Conservation (phyloP, 371 early-diverging fungal genomes). For the Funneliformis caledonium region DNA sequence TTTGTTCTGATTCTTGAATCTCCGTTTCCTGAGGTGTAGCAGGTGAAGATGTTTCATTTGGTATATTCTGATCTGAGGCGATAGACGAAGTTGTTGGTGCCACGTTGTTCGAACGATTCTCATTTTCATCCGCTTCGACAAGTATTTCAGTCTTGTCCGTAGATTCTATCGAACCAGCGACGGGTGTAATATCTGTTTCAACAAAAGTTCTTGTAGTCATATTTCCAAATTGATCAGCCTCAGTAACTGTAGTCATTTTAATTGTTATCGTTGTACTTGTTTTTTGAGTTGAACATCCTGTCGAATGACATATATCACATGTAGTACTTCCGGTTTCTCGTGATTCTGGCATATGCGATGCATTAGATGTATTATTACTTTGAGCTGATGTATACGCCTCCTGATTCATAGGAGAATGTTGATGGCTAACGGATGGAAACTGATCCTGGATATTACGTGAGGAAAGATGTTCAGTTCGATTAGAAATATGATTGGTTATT, state of each 20-base stretch:
- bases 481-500: too few relatives aligned
- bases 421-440: background rate
- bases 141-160: background rate
- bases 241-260: background rate
- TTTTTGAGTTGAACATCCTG: background rate
- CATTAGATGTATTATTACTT: background rate
- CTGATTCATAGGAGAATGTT: background rate
- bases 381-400: background rate
- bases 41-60: background rate
- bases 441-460: too few relatives aligned
- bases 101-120: background rate
- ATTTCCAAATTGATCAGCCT: background rate
- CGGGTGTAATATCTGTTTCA: background rate
- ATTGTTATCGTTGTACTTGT: background rate
- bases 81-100: background rate
- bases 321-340: background rate
- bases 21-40: background rate
- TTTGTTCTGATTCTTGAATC: background rate
- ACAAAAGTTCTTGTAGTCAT: background rate
- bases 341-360: background rate
- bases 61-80: background rate
- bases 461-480: too few relatives aligned
- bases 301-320: background rate
- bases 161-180: background rate
- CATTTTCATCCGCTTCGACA: background rate